These are phyloP conservation scores for Phytopythium delawarense DNA, from an alignment of 352 stramenopile genomes.

Conservation along the genomic window DNA sequence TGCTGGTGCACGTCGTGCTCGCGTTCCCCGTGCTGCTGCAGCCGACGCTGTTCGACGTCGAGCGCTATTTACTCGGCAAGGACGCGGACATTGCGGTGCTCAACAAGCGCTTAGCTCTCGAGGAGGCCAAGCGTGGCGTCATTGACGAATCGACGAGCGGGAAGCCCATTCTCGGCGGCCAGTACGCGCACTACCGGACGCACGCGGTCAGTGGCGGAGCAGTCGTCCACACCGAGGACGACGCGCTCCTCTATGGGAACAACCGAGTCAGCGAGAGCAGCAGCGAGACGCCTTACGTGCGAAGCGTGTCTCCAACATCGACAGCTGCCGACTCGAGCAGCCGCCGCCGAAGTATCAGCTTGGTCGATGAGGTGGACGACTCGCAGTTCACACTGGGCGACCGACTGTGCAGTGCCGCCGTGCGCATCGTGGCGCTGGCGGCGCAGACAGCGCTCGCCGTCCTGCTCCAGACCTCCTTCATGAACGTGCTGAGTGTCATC, in stretches of 20 bases:
- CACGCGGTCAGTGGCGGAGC: background rate
- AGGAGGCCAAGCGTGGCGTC: constrained; percentile 20
- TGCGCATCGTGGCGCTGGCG: constrained; percentile 44
- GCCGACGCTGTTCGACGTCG: constrained; percentile 60
- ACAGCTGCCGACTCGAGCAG: constrained; percentile 7
- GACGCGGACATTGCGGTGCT: constrained; percentile 54
- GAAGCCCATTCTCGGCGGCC: constrained; percentile 35
- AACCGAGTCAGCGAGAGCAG: constrained; percentile 15
- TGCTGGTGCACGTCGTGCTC: constrained; percentile 60
- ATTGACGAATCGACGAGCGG: constrained; percentile 11
- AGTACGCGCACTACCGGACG: constrained; percentile 1
- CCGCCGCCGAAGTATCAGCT: no score
- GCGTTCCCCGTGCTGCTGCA: constrained; percentile 62
- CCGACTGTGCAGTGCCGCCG: constrained; percentile 39
- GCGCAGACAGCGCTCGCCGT: constrained; percentile 47
- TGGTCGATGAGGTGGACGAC: background rate
- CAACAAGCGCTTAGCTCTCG: constrained; percentile 36
- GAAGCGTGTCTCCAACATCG: constrained; percentile 22
- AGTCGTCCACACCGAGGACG: constrained; percentile 25
- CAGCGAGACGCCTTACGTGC: constrained; percentile 28
- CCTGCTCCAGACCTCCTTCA: constrained; percentile 74
- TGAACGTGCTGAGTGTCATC: constrained; percentile 64
- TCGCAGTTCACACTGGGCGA: constrained; percentile 37
- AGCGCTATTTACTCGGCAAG: constrained; percentile 57
- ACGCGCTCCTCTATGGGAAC: constrained; percentile 45